Percentiles rank a stretch among this genome's conserved stretches.
These are phyloP conservation scores for Ceratobasidium sp. DNA, from an alignment of 1,284 basidiomycete species.

Conservation along the genomic window DNA sequence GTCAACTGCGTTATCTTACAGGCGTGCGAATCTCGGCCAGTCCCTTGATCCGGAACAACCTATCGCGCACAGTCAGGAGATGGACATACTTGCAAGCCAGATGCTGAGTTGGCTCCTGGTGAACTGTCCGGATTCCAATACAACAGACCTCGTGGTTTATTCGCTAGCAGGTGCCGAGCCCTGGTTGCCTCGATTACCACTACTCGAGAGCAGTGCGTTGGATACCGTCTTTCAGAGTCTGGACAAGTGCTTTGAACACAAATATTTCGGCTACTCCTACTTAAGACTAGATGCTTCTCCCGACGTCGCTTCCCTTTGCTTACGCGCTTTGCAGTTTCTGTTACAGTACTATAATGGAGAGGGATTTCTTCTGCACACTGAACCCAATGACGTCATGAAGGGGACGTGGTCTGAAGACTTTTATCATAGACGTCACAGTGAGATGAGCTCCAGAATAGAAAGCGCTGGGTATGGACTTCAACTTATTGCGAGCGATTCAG, in stretches of 20 bases:
- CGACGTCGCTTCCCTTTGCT: neutral
- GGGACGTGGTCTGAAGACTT: constrained; percentile 10
- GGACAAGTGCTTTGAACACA: neutral
- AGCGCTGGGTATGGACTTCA: neutral
- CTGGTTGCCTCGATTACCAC: constrained; percentile 17
- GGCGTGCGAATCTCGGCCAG: too few species aligned
- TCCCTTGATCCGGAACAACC: neutral
- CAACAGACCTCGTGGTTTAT: neutral
- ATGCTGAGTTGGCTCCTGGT: constrained; percentile 16
- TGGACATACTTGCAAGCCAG: neutral
- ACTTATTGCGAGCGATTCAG: neutral
- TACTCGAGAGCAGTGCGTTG: neutral
- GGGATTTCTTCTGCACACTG: neutral
- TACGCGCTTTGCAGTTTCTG: constrained; percentile 3
- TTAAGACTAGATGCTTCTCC: neutral
- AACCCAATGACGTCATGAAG: neutral
- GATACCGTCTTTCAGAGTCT: neutral
- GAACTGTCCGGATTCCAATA: neutral
- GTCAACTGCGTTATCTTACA: too few species aligned
- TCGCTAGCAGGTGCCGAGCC: constrained; percentile 21
- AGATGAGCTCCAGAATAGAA: neutral
- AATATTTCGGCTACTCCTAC: neutral
- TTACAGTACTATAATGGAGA: neutral
- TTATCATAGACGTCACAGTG: neutral
- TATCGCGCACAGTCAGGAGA: neutral